phyloP scores from a whole-genome alignment of 805 yeast species.

The Jamesozyma spencerorum region DNA sequence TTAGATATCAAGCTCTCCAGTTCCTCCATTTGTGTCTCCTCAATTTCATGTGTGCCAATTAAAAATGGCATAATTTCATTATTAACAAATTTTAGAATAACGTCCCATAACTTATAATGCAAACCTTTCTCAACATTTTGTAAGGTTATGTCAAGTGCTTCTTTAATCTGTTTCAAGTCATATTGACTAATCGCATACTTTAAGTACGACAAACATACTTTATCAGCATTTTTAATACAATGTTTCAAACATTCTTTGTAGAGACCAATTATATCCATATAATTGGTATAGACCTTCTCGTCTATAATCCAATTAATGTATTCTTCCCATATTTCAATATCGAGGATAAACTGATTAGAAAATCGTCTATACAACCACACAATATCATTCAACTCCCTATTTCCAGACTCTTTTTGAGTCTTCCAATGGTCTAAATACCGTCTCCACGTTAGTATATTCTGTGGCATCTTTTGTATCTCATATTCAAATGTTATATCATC shows the following conservation, averaged over 20 bases:
- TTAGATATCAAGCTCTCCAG: constrained; percentile 8
- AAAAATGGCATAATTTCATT: constrained; percentile 13
- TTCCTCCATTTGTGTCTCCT: constrained; percentile 10
- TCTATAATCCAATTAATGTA: constrained; percentile 33
- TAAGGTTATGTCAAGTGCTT: constrained; percentile 24
- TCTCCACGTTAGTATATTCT: constrained; percentile 36
- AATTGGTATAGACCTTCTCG: constrained; percentile 33
- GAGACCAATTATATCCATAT: constrained; percentile 30
- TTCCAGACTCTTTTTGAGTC: constrained; percentile 4
- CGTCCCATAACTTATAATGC: constrained; percentile 23
- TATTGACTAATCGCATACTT: constrained; percentile 35
- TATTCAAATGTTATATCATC: constrained; percentile 39
- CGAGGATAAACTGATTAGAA: constrained; percentile 15
- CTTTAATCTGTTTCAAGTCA: constrained; percentile 26
- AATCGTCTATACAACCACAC: constrained; percentile 33
- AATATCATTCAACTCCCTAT: constrained; percentile 11
- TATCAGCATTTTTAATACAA: constrained; percentile 27
- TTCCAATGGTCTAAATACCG: constrained; percentile 34
- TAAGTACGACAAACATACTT: constrained; percentile 48
- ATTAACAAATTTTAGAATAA: constrained; percentile 14
- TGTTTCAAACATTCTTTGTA: constrained; percentile 39
- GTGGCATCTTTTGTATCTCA: constrained; percentile 34
- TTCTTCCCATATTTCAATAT: constrained; percentile 18
- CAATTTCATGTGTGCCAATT: constrained; percentile 4
- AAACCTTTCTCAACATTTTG: constrained; percentile 7